Conservation (phyloP, 805 yeast genomes). For the Maudiozyma turicensis region DNA sequence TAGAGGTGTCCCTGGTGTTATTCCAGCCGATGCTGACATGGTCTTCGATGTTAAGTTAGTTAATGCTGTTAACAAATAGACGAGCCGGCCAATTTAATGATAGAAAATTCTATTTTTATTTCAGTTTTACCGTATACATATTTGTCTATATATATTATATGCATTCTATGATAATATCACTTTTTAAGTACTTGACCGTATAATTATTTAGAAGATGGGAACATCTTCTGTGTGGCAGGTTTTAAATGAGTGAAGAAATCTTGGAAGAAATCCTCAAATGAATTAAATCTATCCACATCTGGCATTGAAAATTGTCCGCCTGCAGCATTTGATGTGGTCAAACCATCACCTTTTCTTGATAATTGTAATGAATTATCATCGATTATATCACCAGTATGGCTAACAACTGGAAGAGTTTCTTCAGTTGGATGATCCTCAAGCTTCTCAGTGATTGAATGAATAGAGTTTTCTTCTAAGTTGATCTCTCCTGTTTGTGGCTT, state of each 20-base stretch:
- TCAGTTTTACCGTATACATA: not conserved
- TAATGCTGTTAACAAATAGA: constrained; percentile 3
- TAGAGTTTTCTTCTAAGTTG: not conserved
- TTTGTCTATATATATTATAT: not conserved
- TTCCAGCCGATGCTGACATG: constrained; percentile 71
- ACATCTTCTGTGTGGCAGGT: constrained; percentile 27
- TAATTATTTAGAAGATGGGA: constrained; percentile 8
- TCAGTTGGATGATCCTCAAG: not conserved
- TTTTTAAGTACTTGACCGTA: too few relatives aligned
- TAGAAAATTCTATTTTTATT: too few relatives aligned
- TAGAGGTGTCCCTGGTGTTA: constrained; percentile 64
- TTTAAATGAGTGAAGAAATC: constrained; percentile 33
- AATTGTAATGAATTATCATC: not conserved
- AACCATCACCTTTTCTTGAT: not conserved
- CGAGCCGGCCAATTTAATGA: not conserved
- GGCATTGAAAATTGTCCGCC: constrained; percentile 23
- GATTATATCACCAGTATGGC: too few relatives aligned
- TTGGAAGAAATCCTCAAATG: constrained; percentile 49
- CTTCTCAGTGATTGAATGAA: not conserved
- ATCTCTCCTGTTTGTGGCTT: not conserved
- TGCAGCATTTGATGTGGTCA: not conserved
- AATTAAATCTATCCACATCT: constrained; percentile 39
- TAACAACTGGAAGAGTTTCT: not conserved
- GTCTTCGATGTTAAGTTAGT: constrained; percentile 27
- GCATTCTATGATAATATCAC: not conserved